These are phyloP conservation scores for Trichosporon coremiiforme DNA, from an alignment of 1,284 basidiomycete genomes.

Conservation along the genomic window DNA sequence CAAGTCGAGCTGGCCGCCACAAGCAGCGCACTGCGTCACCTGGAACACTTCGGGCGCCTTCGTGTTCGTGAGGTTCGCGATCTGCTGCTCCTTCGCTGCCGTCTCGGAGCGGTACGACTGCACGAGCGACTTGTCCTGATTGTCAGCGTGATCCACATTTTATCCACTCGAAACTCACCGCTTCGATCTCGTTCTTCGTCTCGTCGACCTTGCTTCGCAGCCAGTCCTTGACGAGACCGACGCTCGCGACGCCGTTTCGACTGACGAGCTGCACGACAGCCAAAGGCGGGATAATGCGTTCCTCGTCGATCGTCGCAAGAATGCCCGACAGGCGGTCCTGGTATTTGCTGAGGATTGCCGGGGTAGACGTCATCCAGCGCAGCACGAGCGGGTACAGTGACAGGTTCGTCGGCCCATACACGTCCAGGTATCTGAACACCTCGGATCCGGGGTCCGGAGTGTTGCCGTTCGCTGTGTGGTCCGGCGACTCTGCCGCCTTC, in stretches of 20 bases:
- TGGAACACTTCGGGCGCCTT: conserved; percentile 85
- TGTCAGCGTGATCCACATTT: conserved; percentile 19
- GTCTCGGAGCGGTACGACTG: conserved; percentile 85
- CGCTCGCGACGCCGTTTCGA: conserved; percentile 79
- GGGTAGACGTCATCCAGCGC: conserved; percentile 79
- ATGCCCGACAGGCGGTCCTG: conserved; percentile 69
- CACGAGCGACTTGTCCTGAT: conserved; percentile 78
- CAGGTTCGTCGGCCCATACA: conserved; percentile 72
- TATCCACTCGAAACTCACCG: conserved; percentile 60
- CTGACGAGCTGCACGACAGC: conserved; percentile 85
- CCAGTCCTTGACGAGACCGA: conserved; percentile 89
- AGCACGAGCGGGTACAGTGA: conserved; percentile 87
- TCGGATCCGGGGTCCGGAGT: conserved; percentile 57
- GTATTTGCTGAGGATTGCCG: conserved; percentile 70
- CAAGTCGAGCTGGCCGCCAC: conserved; percentile 83
- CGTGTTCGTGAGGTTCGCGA: conserved; percentile 75
- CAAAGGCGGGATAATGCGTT: conserved; percentile 80
- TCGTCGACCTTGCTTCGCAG: conserved; percentile 74
- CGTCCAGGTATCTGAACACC: conserved; percentile 70
- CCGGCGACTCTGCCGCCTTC: conserved; percentile 52
- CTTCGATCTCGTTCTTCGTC: conserved; percentile 73
- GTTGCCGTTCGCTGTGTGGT: conserved; percentile 37
- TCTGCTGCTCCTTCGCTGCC: conserved; percentile 74
- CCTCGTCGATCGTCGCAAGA: conserved; percentile 73
- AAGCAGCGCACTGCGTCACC: conserved; percentile 85